These are phyloP conservation scores for Drechslerella coelobrocha DNA, from an alignment of 2,329 filamentous ascomycete species.

Conservation along the genomic window DNA sequence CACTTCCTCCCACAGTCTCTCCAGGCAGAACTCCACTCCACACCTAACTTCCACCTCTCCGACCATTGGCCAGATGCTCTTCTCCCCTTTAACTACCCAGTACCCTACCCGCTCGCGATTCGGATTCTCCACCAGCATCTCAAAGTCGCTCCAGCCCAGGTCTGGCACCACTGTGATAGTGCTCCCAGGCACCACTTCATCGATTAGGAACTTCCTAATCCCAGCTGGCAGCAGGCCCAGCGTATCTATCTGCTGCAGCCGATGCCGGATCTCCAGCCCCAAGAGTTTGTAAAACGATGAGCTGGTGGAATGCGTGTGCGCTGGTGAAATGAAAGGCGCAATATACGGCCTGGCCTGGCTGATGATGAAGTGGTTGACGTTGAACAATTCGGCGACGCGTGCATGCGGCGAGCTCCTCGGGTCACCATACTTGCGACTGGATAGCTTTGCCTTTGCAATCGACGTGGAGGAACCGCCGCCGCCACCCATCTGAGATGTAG, in stretches of 20 bases:
- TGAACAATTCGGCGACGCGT: conserved; percentile 81
- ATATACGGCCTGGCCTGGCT: conserved; percentile 90
- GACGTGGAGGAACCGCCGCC: too few species aligned
- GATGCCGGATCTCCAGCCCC: conserved; percentile 75
- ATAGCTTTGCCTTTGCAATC: conserved; percentile 15
- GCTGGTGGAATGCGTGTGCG: conserved; percentile 70
- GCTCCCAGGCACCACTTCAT: conserved; percentile 79
- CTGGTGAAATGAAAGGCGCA: conserved; percentile 81
- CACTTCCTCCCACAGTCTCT: conserved; percentile 81
- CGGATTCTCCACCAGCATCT: conserved; percentile 80
- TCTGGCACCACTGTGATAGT: conserved; percentile 83
- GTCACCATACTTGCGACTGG: conserved; percentile 40
- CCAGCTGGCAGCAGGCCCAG: conserved; percentile 73
- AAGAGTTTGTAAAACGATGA: conserved; percentile 63
- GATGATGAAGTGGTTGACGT: conserved; percentile 93
- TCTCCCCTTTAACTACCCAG: conserved; percentile 84
- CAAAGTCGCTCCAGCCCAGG: conserved; percentile 74
- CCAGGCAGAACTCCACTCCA: conserved; percentile 84
- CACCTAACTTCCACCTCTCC: conserved; percentile 81
- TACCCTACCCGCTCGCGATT: conserved; percentile 77
- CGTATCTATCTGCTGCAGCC: conserved; percentile 79
- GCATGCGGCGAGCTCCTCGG: conserved; percentile 67
- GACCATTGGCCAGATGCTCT: conserved; percentile 89
- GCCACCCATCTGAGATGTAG: too few species aligned
- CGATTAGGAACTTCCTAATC: conserved; percentile 77